phyloP scores from a whole-genome alignment of 345 rosid genomes.

The rapeseed (Brassica napus) region DNA sequence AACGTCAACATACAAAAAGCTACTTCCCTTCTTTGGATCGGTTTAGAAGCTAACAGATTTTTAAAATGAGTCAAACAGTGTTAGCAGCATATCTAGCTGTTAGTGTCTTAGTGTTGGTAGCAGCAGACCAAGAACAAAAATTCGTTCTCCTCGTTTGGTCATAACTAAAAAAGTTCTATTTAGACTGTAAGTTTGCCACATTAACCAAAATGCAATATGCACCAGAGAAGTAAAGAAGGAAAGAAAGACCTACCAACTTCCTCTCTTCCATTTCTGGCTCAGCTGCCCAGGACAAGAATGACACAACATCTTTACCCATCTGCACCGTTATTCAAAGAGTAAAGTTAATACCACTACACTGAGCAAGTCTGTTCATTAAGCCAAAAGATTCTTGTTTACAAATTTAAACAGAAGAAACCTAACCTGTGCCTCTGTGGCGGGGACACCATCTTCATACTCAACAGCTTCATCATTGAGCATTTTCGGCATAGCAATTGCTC shows the following conservation, averaged over 20 bases:
- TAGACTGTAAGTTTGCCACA: neutral
- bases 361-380: neutral
- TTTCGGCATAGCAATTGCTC: conserved; percentile 99
- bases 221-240: too few relatives aligned
- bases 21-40: neutral
- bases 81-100: neutral
- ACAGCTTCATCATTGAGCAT: conserved; percentile 97
- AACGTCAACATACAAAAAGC: neutral
- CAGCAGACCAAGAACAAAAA: conserved; percentile 6
- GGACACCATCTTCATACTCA: conserved; percentile 96
- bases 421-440: conserved; percentile 99
- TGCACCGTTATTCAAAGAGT: too few relatives aligned
- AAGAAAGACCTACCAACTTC: too few relatives aligned
- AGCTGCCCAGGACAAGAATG: too few relatives aligned
- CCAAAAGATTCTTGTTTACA: neutral
- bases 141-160: neutral
- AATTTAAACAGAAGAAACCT: conserved; percentile 9
- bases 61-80: neutral
- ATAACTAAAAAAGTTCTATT: conserved; percentile 6
- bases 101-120: neutral
- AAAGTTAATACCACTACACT: neutral
- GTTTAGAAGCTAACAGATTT: neutral
- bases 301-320: too few relatives aligned
- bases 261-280: neutral
- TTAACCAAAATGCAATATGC: neutral